A percentile compares a stretch with the other conserved stretches of the same genome.
Evolutionary conservation across 2,329 filamentous ascomycete species (phyloP).

Genomic region (Penicillium oxalicum): DNA sequence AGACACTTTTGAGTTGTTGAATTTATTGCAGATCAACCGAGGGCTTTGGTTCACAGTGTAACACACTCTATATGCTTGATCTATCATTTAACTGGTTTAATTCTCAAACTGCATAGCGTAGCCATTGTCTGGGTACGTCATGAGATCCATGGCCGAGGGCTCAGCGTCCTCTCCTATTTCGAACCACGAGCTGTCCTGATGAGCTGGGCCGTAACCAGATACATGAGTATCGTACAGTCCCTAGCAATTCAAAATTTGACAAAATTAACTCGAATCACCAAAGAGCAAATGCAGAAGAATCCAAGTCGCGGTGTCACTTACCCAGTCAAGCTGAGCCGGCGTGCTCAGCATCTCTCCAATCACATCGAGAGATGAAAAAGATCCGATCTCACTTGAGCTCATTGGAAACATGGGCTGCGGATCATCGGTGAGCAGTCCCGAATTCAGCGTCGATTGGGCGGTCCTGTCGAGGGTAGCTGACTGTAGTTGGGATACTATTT

Average conservation of each 20-base stretch:
- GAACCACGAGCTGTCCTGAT: slow-evolving; percentile 13
- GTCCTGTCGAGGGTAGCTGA: slow-evolving; percentile 3
- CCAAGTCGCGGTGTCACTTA: slow-evolving; percentile 11
- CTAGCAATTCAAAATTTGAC: slow-evolving; percentile 5
- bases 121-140: background rate
- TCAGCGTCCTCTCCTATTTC: background rate
- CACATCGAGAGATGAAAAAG: slow-evolving; percentile 19
- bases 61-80: no score
- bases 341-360: slow-evolving; percentile 32
- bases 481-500: background rate
- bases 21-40: no score
- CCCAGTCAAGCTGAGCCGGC: slow-evolving; percentile 31
- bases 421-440: background rate
- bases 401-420: slow-evolving; percentile 1
- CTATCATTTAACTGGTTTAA: no score
- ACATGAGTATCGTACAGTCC: slow-evolving; percentile 17
- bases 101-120: background rate
- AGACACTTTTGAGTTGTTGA: no score
- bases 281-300: background rate
- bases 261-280: background rate
- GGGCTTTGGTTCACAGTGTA: no score
- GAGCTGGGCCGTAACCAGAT: slow-evolving; percentile 7
- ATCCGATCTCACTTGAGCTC: background rate
- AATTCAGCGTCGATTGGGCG: background rate
- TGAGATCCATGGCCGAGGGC: slow-evolving; percentile 4